Evolutionary conservation across 73 alveolate species (phyloP), one percentile per base, ranked within the genome.

Genomic region (Symbiodinium pilosum): DNA sequence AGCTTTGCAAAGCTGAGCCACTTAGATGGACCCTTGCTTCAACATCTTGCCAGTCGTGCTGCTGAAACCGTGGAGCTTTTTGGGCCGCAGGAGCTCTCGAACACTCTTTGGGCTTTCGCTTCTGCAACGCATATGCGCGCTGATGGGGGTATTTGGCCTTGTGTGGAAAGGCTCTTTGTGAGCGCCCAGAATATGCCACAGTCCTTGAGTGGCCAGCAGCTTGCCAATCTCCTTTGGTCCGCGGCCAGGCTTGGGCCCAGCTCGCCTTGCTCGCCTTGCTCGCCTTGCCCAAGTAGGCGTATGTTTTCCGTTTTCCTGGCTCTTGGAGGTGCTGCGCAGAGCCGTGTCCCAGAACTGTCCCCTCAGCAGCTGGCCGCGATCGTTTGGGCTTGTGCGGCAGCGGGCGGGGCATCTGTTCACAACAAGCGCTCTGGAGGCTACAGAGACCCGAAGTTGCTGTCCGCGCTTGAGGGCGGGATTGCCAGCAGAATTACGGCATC

Each of bases 321-420:
- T 30, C 34, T 73, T 42, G 85, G 85, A 26, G 32, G 21, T 4
- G 85, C 44, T 43, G 43, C 4, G 47, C 44, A n/a, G 44, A 28
- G n/a, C 44, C 85, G 85, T 30, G 41, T n/a, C 26, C 44, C 30
- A 30, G 43, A 91, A 26, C 21, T 91, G 44, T n/a, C 96, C 30
- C 34, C 77, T 64, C 75, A 42, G 42, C 96, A 91, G 7, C 77
- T 91, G 36, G 87, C 88, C 12, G 96, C 96, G 24, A 40, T 69
- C 26, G 96, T 83, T 11, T 91, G 96, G 96, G 86, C 96, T 20
- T 91, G 96, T 14, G 96, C 96, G 4, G 96, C 96, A 5, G 34
- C 75, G 11, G 95, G 95, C 26, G 96, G 96, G n/a, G 88, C 44
- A 69, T 34, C 88, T 43, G 43, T 9, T 24, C 43, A 47, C 28